Percentiles rank a stretch among this genome's conserved stretches.
Evolutionary conservation across 345 rosid species (phyloP).

Genomic region (Fremontodendron californicum): DNA sequence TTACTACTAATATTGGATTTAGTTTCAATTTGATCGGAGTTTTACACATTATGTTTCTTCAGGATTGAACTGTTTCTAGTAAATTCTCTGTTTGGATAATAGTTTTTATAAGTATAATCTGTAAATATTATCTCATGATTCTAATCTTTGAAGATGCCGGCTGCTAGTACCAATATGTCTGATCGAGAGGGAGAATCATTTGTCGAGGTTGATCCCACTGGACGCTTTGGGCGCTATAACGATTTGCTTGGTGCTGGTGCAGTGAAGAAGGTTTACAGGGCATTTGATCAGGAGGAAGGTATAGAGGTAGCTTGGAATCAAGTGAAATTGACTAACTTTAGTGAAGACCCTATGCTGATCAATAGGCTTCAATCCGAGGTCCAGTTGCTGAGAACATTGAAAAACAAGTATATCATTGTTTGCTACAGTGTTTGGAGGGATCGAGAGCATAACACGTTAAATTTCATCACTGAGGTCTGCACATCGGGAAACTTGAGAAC

Average conservation of each 20-base stretch:
- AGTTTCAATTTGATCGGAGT: not conserved
- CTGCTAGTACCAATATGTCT: conserved; percentile 31
- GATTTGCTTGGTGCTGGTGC: conserved; percentile 64
- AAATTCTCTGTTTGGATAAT: not conserved
- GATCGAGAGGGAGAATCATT: conserved; percentile 49
- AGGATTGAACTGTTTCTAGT: not conserved
- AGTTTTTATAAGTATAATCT: not conserved
- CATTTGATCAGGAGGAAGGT: conserved; percentile 75
- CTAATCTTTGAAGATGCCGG: conserved; percentile 43
- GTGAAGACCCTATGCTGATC: conserved; percentile 46
- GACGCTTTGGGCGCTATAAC: conserved; percentile 54
- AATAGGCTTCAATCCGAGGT: conserved; percentile 60
- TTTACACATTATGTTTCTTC: not conserved
- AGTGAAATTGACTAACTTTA: conserved; percentile 47
- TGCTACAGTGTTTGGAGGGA: conserved; percentile 62
- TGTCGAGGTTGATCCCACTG: conserved; percentile 58
- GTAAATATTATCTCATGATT: not conserved
- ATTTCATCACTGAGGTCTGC: conserved; percentile 74
- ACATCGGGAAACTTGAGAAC: conserved; percentile 61
- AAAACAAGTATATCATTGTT: conserved; percentile 54
- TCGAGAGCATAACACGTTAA: conserved; percentile 37
- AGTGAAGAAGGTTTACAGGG: conserved; percentile 66
- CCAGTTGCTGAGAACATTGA: conserved; percentile 51
- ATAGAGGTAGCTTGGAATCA: conserved; percentile 80
- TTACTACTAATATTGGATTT: not conserved